These are phyloP conservation scores for Calamus simplicifolius DNA, from an alignment of 176 grass and related monocot species.

Conservation along the genomic window DNA sequence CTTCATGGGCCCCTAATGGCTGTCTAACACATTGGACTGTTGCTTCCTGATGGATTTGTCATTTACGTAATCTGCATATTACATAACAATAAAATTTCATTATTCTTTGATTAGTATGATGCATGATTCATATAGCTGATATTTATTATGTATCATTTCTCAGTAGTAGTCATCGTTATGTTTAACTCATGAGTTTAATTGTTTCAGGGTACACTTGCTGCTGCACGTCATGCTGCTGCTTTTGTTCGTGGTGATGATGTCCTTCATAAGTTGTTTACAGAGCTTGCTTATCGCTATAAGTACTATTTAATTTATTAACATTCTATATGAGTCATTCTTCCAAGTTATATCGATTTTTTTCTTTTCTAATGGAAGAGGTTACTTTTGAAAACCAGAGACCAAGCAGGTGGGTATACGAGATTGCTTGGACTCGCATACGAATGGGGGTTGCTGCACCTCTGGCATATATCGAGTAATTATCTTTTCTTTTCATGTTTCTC, in stretches of 20 bases:
- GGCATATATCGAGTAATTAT: conserved; percentile 85
- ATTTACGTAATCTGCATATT: too few species aligned
- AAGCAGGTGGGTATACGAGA: conserved; percentile 82
- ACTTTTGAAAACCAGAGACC: conserved; percentile 32
- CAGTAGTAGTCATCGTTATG: too few species aligned
- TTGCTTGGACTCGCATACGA: conserved; percentile 70
- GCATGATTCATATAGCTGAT: too few species aligned
- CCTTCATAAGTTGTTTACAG: conserved; percentile 90
- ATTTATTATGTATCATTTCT: too few species aligned
- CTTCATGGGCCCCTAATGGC: too few species aligned
- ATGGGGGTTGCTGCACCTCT: conserved; percentile 82
- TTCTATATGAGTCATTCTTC: too few species aligned
- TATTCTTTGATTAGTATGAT: too few species aligned
- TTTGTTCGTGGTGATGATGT: conserved; percentile 93
- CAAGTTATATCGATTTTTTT: too few species aligned
- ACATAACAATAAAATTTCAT: too few species aligned
- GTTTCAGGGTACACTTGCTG: conserved; percentile 62
- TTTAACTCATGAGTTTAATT: background rate
- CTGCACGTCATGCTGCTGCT: conserved; percentile 52
- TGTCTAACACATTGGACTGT: too few species aligned
- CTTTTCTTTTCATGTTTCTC: conserved; percentile 17
- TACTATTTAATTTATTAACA: conserved; percentile 3
- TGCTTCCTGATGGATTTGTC: too few species aligned
- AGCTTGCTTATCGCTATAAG: conserved; percentile 86
- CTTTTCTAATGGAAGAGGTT: background rate